phyloP scores from a whole-genome alignment of 495 filamentous ascomycete species.

The Halenospora varia region DNA sequence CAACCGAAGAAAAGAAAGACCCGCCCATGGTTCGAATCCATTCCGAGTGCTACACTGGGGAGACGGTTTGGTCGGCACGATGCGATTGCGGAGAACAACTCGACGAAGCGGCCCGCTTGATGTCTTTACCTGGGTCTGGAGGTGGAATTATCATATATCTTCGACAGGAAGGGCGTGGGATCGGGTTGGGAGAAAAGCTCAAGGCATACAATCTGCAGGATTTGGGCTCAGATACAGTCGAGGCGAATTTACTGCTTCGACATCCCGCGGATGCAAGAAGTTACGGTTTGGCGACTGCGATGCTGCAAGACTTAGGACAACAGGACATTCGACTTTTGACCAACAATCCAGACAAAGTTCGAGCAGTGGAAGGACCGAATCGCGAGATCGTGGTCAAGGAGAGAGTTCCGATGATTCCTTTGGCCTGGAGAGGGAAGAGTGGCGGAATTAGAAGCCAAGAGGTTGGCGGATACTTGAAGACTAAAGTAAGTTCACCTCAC shows the following conservation, averaged over 20 bases:
- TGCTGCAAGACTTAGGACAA: slow-evolving; percentile 80
- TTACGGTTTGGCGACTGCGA: slow-evolving; percentile 92
- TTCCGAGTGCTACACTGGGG: slow-evolving; percentile 97
- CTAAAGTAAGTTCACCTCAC: slow-evolving; percentile 63
- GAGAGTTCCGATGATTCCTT: slow-evolving; percentile 90
- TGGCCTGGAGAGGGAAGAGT: slow-evolving; percentile 78
- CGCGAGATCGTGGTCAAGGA: slow-evolving; percentile 85
- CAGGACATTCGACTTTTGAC: slow-evolving; percentile 79
- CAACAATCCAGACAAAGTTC: slow-evolving; percentile 98
- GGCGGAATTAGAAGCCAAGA: slow-evolving; percentile 81
- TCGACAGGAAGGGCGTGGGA: slow-evolving; percentile 92
- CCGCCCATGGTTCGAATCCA: slow-evolving; percentile 87
- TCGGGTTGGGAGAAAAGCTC: slow-evolving; percentile 89
- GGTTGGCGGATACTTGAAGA: slow-evolving; percentile 87
- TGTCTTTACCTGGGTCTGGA: slow-evolving; percentile 72
- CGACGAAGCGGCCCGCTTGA: slow-evolving; percentile 90
- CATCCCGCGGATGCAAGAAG: slow-evolving; percentile 93
- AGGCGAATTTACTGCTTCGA: slow-evolving; percentile 85
- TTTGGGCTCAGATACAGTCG: slow-evolving; percentile 89
- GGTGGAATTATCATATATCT: slow-evolving; percentile 94
- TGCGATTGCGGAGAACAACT: slow-evolving; percentile 98
- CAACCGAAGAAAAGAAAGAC: slow-evolving; percentile 12
- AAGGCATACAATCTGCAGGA: slow-evolving; percentile 99
- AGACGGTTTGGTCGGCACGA: slow-evolving; percentile 95
- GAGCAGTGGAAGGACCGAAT: slow-evolving; percentile 87